Conservation (phyloP, 257 asterid species). For the Eucommia ulmoides region DNA sequence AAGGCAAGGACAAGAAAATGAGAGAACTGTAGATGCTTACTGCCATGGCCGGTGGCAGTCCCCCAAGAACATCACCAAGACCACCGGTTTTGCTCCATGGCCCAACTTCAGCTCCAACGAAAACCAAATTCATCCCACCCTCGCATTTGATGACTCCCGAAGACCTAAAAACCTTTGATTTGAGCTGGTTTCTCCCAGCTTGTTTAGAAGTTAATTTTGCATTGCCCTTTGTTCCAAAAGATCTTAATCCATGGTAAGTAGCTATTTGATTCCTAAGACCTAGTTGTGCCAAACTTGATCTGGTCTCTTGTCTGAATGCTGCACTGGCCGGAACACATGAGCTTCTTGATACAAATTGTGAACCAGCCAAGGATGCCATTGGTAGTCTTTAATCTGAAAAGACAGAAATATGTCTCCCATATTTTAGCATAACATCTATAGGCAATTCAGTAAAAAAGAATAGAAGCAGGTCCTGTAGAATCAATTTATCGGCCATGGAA, state of each 20-base stretch:
- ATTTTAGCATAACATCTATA: no score
- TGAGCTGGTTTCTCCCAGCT: slow-evolving; percentile 9
- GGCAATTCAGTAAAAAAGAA: no score
- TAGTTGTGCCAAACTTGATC: slow-evolving; percentile 29
- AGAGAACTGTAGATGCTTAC: slow-evolving; percentile 36
- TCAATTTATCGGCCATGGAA: no score
- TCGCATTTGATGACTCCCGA: slow-evolving; percentile 38
- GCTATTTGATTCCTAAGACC: slow-evolving; percentile 34
- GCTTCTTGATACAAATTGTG: slow-evolving; percentile 43
- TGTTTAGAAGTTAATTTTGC: slow-evolving; percentile 17
- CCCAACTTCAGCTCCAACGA: slow-evolving; percentile 68
- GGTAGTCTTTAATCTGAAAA: slow-evolving; percentile 1
- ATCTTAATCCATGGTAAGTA: slow-evolving; percentile 61
- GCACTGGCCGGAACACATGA: slow-evolving; percentile 27
- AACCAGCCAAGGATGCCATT: slow-evolving; percentile 57
- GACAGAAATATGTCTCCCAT: no score
- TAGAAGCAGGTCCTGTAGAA: no score
- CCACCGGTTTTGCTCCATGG: slow-evolving; percentile 99
- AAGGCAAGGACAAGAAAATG: no score
- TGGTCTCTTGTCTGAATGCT: slow-evolving; percentile 20
- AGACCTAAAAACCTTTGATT: slow-evolving; percentile 7
- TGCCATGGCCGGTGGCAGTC: slow-evolving; percentile 92
- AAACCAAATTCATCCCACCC: slow-evolving; percentile 47
- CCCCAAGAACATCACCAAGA: slow-evolving; percentile 96
- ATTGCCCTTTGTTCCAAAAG: slow-evolving; percentile 26